phyloP scores from a whole-genome alignment of 768 basidiomycete genomes.

The Tephrocybe sp. region DNA sequence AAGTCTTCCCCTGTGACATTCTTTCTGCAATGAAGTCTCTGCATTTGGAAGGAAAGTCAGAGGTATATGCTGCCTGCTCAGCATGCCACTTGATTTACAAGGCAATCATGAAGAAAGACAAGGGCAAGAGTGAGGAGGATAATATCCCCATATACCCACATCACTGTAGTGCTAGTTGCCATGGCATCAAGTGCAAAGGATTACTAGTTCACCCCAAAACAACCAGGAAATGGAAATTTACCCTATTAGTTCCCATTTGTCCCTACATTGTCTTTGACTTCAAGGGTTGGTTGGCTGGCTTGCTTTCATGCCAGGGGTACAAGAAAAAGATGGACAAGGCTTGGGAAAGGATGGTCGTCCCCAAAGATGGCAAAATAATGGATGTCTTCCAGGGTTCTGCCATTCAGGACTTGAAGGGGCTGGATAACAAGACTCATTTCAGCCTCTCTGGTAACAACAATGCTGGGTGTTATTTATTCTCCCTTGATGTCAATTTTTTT shows the following conservation, averaged over 20 bases:
- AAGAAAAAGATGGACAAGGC: conserved; percentile 22
- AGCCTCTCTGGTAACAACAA: conserved; percentile 9
- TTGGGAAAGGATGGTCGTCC: background rate
- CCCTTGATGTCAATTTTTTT: conserved; percentile 28
- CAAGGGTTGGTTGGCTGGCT: conserved; percentile 24
- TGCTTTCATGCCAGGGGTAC: conserved; percentile 22
- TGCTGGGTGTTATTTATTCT: conserved; percentile 25
- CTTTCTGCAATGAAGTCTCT: too few relatives aligned
- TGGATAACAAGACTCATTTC: conserved; percentile 21
- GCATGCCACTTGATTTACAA: conserved; percentile 16
- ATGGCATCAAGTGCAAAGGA: conserved; percentile 9
- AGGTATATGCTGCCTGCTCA: too few relatives aligned
- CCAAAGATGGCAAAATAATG: conserved; percentile 1
- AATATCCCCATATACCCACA: conserved; percentile 6
- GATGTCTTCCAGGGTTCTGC: conserved; percentile 27
- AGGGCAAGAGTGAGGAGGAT: too few relatives aligned
- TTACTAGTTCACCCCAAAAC: background rate
- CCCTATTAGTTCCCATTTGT: conserved; percentile 18
- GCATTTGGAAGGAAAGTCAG: too few relatives aligned
- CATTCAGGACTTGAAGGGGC: conserved; percentile 26
- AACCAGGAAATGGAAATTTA: background rate
- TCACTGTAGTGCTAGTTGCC: conserved; percentile 11
- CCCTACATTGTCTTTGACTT: conserved; percentile 23
- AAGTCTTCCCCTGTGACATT: too few relatives aligned
- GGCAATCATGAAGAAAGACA: background rate